These are phyloP conservation scores for Fagopyrum esculentum DNA, from an alignment of 148 eudicot species.

Conservation along the genomic window DNA sequence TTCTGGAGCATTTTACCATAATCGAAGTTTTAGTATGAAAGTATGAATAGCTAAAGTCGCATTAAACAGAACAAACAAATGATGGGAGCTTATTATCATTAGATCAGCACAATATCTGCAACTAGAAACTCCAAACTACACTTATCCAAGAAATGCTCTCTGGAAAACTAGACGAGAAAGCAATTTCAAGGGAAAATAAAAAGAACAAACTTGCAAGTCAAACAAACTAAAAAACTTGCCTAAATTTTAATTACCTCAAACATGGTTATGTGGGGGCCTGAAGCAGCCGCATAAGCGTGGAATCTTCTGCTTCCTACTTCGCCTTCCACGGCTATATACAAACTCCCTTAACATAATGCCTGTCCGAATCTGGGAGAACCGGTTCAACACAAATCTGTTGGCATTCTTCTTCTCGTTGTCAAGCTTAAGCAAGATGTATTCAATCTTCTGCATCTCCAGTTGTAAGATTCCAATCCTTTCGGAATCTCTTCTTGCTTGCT, in stretches of 20 bases:
- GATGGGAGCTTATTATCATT: conserved; percentile 7
- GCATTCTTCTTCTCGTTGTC: conserved; percentile 55
- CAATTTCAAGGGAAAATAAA: not conserved
- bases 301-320: conserved; percentile 48
- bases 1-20: too few species aligned
- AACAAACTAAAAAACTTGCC: conserved; percentile 1
- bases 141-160: conserved; percentile 1
- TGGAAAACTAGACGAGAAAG: conserved; percentile 5
- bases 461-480: conserved; percentile 65
- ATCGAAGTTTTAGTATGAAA: not conserved
- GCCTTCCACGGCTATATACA: conserved; percentile 43
- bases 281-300: conserved; percentile 65
- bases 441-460: conserved; percentile 64
- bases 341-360: conserved; percentile 51
- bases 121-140: conserved; percentile 10
- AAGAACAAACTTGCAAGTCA: not conserved
- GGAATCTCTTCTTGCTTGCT: conserved; percentile 50
- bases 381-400: conserved; percentile 25
- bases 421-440: conserved; percentile 45
- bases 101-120: conserved; percentile 7
- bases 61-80: not conserved
- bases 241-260: conserved; percentile 15
- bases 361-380: conserved; percentile 41
- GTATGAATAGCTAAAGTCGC: not conserved
- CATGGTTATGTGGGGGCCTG: conserved; percentile 29